phyloP scores from a whole-genome alignment of 768 basidiomycete species.

The Tephrocybe sp. region DNA sequence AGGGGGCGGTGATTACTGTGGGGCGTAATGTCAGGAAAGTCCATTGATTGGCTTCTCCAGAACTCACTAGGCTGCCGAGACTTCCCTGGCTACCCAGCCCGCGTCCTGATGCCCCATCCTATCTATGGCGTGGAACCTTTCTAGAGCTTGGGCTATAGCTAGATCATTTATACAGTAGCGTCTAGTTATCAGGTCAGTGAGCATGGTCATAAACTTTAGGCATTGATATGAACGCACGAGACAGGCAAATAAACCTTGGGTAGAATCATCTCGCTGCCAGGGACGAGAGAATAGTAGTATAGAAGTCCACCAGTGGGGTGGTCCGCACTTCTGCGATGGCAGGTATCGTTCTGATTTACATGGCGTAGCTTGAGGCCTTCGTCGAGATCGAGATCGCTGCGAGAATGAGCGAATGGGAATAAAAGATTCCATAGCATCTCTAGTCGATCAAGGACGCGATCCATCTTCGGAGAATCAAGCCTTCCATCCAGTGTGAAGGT shows the following conservation, averaged over 20 bases:
- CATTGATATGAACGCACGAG: constrained; percentile 20
- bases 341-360: constrained; percentile 5
- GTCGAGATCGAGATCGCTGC: constrained; percentile 21
- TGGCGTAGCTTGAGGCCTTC: constrained; percentile 4
- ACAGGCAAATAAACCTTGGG: constrained; percentile 33
- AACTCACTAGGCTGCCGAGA: constrained; percentile 26
- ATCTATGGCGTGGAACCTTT: constrained; percentile 22
- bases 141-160: constrained; percentile 24
- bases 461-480: constrained; percentile 22
- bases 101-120: constrained; percentile 15
- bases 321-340: constrained; percentile 14
- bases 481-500: constrained; percentile 29
- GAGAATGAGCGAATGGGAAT: constrained; percentile 26
- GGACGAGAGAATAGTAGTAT: constrained; percentile 29
- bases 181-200: constrained; percentile 13
- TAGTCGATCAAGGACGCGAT: constrained; percentile 19
- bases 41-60: neutral
- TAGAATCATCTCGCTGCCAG: constrained; percentile 24
- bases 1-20: constrained; percentile 26
- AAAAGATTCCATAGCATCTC: constrained; percentile 28
- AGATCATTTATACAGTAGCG: constrained; percentile 28
- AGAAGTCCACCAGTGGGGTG: constrained; percentile 27
- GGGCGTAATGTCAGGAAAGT: neutral
- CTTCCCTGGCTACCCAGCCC: constrained; percentile 29
- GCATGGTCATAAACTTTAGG: neutral